Percentiles rank a stretch among this genome's conserved stretches.
Conservation (phyloP, 1,139 yeast genomes). For the Nakaseomyces nivariensis region DNA sequence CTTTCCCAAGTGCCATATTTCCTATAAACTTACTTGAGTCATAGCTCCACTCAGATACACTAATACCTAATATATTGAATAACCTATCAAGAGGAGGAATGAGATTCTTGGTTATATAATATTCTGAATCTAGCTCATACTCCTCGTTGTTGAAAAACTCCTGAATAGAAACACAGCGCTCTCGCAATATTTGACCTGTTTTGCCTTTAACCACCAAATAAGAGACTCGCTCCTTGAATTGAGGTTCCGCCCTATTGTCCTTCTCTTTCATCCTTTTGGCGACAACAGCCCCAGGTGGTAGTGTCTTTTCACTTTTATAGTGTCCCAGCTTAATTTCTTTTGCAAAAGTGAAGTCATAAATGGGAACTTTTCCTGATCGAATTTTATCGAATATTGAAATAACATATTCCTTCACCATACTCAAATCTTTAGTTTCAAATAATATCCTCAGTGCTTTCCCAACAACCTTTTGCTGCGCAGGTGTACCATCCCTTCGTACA, state of each 20-base stretch:
- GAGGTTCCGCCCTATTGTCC: constrained; percentile 75
- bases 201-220: constrained; percentile 69
- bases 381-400: constrained; percentile 58
- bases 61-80: constrained; percentile 75
- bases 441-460: constrained; percentile 58
- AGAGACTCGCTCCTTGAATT: constrained; percentile 79
- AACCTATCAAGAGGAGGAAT: constrained; percentile 85
- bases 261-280: constrained; percentile 50
- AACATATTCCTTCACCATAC: constrained; percentile 57
- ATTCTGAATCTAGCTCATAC: constrained; percentile 60
- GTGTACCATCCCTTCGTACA: constrained; percentile 85
- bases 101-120: constrained; percentile 71
- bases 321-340: constrained; percentile 80
- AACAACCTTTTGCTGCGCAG: constrained; percentile 78
- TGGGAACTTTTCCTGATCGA: constrained; percentile 46
- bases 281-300: constrained; percentile 89
- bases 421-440: constrained; percentile 64
- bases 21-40: constrained; percentile 46
- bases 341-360: constrained; percentile 85
- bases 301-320: constrained; percentile 57
- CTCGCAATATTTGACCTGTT: constrained; percentile 56
- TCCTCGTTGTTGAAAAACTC: constrained; percentile 45
- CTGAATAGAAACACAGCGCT: constrained; percentile 72
- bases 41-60: constrained; percentile 66
- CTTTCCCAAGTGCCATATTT: constrained; percentile 8